Evolutionary conservation across 768 basidiomycete species (phyloP), one percentile per base, ranked within the genome.

Genomic region (Macrocybe gigantea): DNA sequence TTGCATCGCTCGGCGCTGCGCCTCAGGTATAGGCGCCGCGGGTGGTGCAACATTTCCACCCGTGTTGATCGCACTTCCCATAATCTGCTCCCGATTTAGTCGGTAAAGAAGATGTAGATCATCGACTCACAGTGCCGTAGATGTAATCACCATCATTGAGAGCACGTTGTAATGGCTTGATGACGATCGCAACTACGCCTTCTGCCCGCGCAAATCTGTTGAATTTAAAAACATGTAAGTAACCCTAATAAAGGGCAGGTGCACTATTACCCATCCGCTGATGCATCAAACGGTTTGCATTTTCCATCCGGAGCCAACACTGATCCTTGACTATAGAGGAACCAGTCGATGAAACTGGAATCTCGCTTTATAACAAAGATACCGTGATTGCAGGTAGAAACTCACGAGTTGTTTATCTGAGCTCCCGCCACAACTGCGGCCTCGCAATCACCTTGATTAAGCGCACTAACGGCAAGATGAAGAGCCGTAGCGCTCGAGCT

Each of bases 371-470:
- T 22, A 22, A 52, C 5, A 41, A 36, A 13, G 8, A 35, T 22
- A 33, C 30, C 22, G 6, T 15, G 12, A 45, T 14, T 38, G 6
- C 38, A 29, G 31, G 41, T 31, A 32, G 57, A 22, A 22, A 22
- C 57, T 46, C 44, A 70, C 74, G 71, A 53, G 37, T 63, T 60
- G 53, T 74, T 72, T 12, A 71, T 45, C 45, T 75, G 75, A 50
- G 64, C 62, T 14, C 73, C 70, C 6, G 65, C 72, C 30, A 79
- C 68, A 6, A 80, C 61, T 0, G 77, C 77, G 4, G 72, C 66
- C 29, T 75, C 68, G 32, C 76, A 68, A 37, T 78, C 77, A 1
- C 74, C 74, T 32, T 56, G 59, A 13, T 60, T 60, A 5, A 79
- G 60, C 0, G 73, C 68, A 29, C 71, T 69, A 2, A 77, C 62